A percentile compares a stretch with the other conserved stretches of the same genome.
These are phyloP conservation scores for Boletus coccyginus DNA, from an alignment of 768 basidiomycete species.

Conservation along the genomic window DNA sequence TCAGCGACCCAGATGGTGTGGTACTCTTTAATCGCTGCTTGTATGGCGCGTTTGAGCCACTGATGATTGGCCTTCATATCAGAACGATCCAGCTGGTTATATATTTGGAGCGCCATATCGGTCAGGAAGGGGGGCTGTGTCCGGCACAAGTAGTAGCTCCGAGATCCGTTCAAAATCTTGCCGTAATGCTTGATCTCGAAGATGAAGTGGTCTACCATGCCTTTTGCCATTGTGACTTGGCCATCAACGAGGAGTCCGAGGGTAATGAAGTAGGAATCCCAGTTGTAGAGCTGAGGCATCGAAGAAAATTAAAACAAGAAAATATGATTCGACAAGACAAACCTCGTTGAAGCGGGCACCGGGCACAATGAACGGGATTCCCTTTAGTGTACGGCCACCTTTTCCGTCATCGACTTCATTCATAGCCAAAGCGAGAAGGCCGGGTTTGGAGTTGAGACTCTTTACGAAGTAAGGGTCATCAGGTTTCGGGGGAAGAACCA, in stretches of 20 bases:
- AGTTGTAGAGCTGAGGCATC: constrained; percentile 74
- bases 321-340: constrained; percentile 19
- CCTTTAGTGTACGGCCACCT: constrained; percentile 81
- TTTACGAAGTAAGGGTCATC: constrained; percentile 90
- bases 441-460: constrained; percentile 91
- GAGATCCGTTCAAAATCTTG: constrained; percentile 95
- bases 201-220: constrained; percentile 98
- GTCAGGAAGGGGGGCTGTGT: constrained; percentile 98
- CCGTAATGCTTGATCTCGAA: constrained; percentile 99
- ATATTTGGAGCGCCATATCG: constrained; percentile 97
- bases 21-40: constrained; percentile 98
- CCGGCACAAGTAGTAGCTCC: constrained; percentile 92
- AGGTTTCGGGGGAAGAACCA: constrained; percentile 81
- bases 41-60: constrained; percentile 95
- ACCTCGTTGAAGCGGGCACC: constrained; percentile 95
- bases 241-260: constrained; percentile 95
- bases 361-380: constrained; percentile 96
- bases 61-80: constrained; percentile 72
- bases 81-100: constrained; percentile 89
- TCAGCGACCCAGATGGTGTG: constrained; percentile 96
- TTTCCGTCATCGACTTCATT: constrained; percentile 78
- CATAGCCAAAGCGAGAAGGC: constrained; percentile 94
- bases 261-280: constrained; percentile 94
- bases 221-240: constrained; percentile 90
- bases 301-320: constrained; percentile 6